Percentiles rank a stretch among this genome's conserved stretches.
Evolutionary conservation across 345 rosid genomes (phyloP).

Genomic region (Conringia planisiliqua): DNA sequence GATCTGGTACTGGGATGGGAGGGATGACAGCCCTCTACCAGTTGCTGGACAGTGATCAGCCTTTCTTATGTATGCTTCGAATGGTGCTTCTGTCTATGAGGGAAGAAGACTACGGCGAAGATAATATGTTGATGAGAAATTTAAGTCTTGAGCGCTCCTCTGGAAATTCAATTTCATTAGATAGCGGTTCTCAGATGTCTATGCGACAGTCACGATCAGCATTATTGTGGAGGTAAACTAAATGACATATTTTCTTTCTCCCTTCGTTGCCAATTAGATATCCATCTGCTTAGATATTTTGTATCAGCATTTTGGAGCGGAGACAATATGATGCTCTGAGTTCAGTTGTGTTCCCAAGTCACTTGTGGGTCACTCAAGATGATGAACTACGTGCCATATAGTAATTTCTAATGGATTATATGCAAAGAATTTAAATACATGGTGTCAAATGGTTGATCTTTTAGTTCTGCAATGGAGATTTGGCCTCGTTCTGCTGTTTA

Average conservation of each 20-base stretch:
- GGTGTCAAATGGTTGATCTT: not conserved
- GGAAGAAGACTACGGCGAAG: slow-evolving; percentile 87
- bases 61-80: slow-evolving; percentile 98
- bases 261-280: slow-evolving; percentile 13
- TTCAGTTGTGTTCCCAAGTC: slow-evolving; percentile 1
- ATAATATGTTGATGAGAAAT: slow-evolving; percentile 64
- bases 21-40: slow-evolving; percentile 98
- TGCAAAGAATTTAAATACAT: not conserved
- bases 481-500: slow-evolving; percentile 22
- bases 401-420: not conserved
- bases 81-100: slow-evolving; percentile 98
- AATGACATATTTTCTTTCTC: slow-evolving; percentile 3
- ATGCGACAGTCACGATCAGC: slow-evolving; percentile 78
- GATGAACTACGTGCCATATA: not conserved
- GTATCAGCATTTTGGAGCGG: slow-evolving; percentile 13
- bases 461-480: not conserved
- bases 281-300: slow-evolving; percentile 18
- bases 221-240: slow-evolving; percentile 85
- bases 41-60: slow-evolving; percentile 96
- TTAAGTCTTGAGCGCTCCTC: slow-evolving; percentile 46
- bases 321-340: slow-evolving; percentile 9
- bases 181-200: slow-evolving; percentile 52
- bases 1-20: slow-evolving; percentile 99
- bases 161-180: slow-evolving; percentile 41
- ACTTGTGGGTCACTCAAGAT: slow-evolving; percentile 10